Conservation (phyloP, 768 basidiomycete species). For the Albatrellus ellisii region DNA sequence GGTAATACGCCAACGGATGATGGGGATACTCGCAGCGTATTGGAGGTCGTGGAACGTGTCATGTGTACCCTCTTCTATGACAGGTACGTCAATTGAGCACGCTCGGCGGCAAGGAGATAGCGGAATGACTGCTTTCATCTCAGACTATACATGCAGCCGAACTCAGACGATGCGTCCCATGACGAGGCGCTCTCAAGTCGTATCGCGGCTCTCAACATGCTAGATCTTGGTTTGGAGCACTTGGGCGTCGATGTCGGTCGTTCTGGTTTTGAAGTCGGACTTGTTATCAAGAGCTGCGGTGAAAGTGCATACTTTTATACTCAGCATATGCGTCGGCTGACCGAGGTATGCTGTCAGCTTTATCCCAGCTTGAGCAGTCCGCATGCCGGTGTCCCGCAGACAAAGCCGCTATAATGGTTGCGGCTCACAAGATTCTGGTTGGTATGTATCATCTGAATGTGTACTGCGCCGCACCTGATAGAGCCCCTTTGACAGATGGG, state of each 20-base stretch:
- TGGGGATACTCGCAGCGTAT: slow-evolving; percentile 34
- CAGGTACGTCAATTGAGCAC: slow-evolving; percentile 28
- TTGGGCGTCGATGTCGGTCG: slow-evolving; percentile 71
- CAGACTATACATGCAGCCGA: slow-evolving; percentile 69
- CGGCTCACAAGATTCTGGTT: slow-evolving; percentile 77
- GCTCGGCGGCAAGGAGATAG: background rate
- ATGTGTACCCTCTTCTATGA: slow-evolving; percentile 76
- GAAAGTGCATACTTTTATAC: slow-evolving; percentile 33
- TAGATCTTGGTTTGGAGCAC: slow-evolving; percentile 81
- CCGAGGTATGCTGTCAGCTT: slow-evolving; percentile 24
- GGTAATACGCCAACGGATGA: slow-evolving; percentile 17
- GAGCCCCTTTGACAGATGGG: slow-evolving; percentile 36
- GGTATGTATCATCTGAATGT: slow-evolving; percentile 33
- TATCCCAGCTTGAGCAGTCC: slow-evolving; percentile 35
- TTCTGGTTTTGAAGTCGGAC: slow-evolving; percentile 36
- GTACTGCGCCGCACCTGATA: background rate
- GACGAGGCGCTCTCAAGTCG: slow-evolving; percentile 84
- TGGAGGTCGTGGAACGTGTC: slow-evolving; percentile 64
- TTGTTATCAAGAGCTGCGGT: slow-evolving; percentile 59
- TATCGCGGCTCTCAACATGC: slow-evolving; percentile 82
- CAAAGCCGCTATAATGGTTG: slow-evolving; percentile 71
- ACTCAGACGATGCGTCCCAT: slow-evolving; percentile 69
- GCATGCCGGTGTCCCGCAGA: slow-evolving; percentile 49
- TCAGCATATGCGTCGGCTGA: slow-evolving; percentile 7
- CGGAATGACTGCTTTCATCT: too few relatives aligned